Evolutionary conservation across 371 early-diverging fungal species (phyloP).

Genomic region (Scutellospora calospora): DNA sequence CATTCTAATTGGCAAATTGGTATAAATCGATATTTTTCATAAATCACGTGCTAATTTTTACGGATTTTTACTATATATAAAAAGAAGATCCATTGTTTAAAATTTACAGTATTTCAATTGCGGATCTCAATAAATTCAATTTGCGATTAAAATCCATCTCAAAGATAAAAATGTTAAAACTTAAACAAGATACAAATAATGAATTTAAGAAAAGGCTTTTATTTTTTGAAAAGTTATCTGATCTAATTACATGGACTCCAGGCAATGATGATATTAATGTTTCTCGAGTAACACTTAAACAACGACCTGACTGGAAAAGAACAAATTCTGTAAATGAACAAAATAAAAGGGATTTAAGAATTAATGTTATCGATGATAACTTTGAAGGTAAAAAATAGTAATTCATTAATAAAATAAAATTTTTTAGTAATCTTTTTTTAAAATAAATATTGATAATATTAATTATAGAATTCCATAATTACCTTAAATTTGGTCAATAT

Average conservation of each 20-base stretch:
- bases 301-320: conserved; percentile 38
- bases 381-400: conserved; percentile 53
- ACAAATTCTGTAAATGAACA: background rate
- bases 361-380: conserved; percentile 71
- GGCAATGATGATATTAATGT: conserved; percentile 50
- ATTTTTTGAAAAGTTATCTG: conserved; percentile 46
- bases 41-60: too few species aligned
- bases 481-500: conserved; percentile 54
- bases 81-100: too few species aligned
- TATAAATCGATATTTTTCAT: too few species aligned
- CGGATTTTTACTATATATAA: too few species aligned
- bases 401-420: too few species aligned
- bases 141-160: too few species aligned
- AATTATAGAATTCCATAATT: conserved; percentile 63
- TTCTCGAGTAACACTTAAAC: conserved; percentile 47
- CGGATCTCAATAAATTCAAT: too few species aligned
- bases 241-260: conserved; percentile 50
- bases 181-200: background rate
- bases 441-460: background rate
- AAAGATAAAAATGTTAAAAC: too few species aligned
- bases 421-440: too few species aligned
- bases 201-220: conserved; percentile 34
- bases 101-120: too few species aligned
- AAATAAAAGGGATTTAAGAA: conserved; percentile 40
- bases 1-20: too few species aligned